Evolutionary conservation across 1,139 yeast genomes (phyloP), one percentile per base, ranked within the genome.

Genomic region (Candida labiduridarum): DNA sequence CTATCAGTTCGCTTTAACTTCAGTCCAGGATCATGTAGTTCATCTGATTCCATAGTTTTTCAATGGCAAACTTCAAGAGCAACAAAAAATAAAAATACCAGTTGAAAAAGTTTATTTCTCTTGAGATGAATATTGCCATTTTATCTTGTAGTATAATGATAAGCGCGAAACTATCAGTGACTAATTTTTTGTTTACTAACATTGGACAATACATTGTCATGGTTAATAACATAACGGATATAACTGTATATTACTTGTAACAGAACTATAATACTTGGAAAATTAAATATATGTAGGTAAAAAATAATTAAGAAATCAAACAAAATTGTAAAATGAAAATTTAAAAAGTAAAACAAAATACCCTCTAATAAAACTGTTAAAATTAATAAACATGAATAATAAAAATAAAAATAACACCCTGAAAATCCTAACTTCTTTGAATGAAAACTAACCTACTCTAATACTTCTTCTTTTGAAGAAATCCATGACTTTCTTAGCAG

Each of bases 391-490:
- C 35, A 22, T 30, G 18, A 39, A 19, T 27, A 46, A 34, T 33
- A 19, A 45, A n/a, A 10, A 40, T 16, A 22, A 16, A 19, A 44
- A 25, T n/a, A 41, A 36, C 34, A 25, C 27, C 33, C 11, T 30
- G 18, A 41, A 11, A 41, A 18, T 41, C 22, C 41, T 22, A 22
- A 44, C 34, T 47, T 38, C 22, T 30, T 11, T 25, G 10, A 12
- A 34, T 51, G n/a, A n/a, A n/a, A n/a, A n/a, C 22, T 56, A 66
- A 49, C 63, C 64, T 22, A 73, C 68, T 54, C 76, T 62, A 12
- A 82, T 81, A 65, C 92, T 87, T 69, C 90, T 82, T 67, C 94
- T 80, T 65, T 86, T 87, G 71, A 87, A 87, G 64, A 87, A 87
- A 65, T 87, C 92, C 82, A 87, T 83, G 25, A 87, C 92, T 60